Base-by-base conservation (phyloP, 352 stramenopile species). In the Pythium inflatum region DNA sequence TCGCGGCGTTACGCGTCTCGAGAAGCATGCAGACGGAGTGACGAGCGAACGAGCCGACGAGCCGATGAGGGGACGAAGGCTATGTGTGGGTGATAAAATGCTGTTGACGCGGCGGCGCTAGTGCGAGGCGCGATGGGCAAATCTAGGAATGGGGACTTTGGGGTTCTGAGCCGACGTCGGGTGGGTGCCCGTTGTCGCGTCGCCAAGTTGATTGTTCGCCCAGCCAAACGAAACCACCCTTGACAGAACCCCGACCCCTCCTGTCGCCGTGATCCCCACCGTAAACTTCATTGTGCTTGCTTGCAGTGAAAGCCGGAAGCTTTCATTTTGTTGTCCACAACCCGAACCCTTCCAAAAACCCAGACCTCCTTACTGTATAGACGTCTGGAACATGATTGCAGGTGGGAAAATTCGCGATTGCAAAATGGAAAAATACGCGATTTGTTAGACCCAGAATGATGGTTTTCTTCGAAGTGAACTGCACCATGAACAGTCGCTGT, bases 1-100 rank as follows among this genome's bases (percentile, higher is more conserved):
- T 91, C 54, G 51, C 61, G 50, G 61, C 61, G 50, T 68, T 60
- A 1, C 61, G 36, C 9, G 61, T 61, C 38, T 68, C 61, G 28
- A 25, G 27, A 16, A 64, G 43, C 61, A 68, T 68, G 5, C 18
- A 56, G 25, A 24, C 28, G 9, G 25, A 28, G 28, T 34, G 20
- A 45, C 18, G 14, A 30, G 43, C 4, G 31, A 41, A 25, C 28
- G 33, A 20, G 51, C 27, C 18, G 31, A 16, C n/a, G n/a, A 38
- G 53, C n/a, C n/a, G 34, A 41, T 27, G 33, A n/a, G 6, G 16
- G 11, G n/a, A 9, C 25, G 54, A 16, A 25, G 30, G 51, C 31
- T 49, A n/a, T n/a, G 24, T 45, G 43, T 56, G 33, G 43, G 43
- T 9, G 18, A 31, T 34, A 5, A 46, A 20, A 14, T 51, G 43